A percentile compares a stretch with the other conserved stretches of the same genome.
These are phyloP conservation scores for Penicillium cataractarum DNA, from an alignment of 495 filamentous ascomycete genomes.

Conservation along the genomic window DNA sequence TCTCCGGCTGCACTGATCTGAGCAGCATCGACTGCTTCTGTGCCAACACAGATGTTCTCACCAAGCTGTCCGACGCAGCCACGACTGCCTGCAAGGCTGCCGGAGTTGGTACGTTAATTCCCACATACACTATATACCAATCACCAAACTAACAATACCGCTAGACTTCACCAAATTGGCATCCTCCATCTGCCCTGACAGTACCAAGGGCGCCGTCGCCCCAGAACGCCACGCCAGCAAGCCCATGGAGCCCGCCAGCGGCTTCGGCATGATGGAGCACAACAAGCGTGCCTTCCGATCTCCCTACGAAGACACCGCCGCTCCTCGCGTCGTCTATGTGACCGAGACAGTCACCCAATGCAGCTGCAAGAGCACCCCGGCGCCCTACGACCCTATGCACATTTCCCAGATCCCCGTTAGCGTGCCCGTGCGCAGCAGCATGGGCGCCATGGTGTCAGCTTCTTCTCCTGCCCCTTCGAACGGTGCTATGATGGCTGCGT, in stretches of 20 bases:
- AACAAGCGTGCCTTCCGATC: constrained; percentile 28
- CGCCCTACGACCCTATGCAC: constrained; percentile 7
- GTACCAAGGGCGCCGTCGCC: not conserved
- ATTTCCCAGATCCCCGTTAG: constrained; percentile 33
- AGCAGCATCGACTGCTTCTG: constrained; percentile 25
- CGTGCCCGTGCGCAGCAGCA: constrained; percentile 26
- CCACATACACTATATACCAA: not conserved
- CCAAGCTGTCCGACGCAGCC: constrained; percentile 7
- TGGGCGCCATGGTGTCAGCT: constrained; percentile 15
- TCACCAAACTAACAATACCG: not conserved
- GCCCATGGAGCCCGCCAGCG: constrained; percentile 27
- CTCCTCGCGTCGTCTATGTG: constrained; percentile 26
- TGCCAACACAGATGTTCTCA: constrained; percentile 23
- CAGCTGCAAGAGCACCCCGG: constrained; percentile 25
- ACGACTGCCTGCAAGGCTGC: constrained; percentile 11
- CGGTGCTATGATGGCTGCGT: constrained; percentile 16
- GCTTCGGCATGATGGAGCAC: constrained; percentile 3
- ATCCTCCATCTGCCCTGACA: constrained; percentile 14
- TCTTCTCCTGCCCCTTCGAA: constrained; percentile 17
- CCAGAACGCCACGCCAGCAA: constrained; percentile 28
- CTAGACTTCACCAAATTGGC: constrained; percentile 16
- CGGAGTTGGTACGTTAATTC: constrained; percentile 22
- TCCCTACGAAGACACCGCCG: not conserved
- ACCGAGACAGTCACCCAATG: constrained; percentile 32
- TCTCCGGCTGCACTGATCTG: constrained; percentile 18